Conservation (phyloP, 2,329 filamentous ascomycete species). For the Hypoxylon sp. region DNA sequence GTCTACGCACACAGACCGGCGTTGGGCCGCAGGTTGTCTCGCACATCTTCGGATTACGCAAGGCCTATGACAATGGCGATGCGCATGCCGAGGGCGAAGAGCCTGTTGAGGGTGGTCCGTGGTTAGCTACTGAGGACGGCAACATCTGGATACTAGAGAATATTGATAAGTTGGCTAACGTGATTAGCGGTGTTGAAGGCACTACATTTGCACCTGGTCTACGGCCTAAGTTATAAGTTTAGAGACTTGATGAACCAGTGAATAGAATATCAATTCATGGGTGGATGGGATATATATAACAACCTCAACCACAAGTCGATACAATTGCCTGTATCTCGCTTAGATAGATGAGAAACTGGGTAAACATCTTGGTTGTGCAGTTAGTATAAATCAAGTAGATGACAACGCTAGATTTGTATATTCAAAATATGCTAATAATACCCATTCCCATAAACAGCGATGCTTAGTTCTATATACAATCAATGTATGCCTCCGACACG, state of each 20-base stretch:
- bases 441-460: conserved; percentile 8
- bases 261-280: neutral
- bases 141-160: conserved; percentile 74
- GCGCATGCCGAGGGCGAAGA: conserved; percentile 64
- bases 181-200: conserved; percentile 60
- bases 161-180: conserved; percentile 72
- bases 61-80: conserved; percentile 78
- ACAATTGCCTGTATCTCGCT: conserved; percentile 1
- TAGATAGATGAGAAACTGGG: conserved; percentile 3
- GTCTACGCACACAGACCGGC: conserved; percentile 82
- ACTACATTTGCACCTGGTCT: conserved; percentile 70
- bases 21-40: conserved; percentile 86
- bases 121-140: conserved; percentile 76
- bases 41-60: conserved; percentile 85
- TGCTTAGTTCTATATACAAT: conserved; percentile 31
- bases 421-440: conserved; percentile 9
- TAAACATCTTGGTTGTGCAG: neutral
- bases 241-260: neutral
- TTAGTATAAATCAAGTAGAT: neutral
- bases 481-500: conserved; percentile 8
- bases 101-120: conserved; percentile 66
- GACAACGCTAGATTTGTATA: conserved; percentile 10
- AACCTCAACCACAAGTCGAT: conserved; percentile 4
- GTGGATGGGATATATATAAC: conserved; percentile 7
- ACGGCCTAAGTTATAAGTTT: conserved; percentile 59